These are phyloP conservation scores for Pichia sp. DNA, from an alignment of 1,139 yeast genomes.

Conservation along the genomic window DNA sequence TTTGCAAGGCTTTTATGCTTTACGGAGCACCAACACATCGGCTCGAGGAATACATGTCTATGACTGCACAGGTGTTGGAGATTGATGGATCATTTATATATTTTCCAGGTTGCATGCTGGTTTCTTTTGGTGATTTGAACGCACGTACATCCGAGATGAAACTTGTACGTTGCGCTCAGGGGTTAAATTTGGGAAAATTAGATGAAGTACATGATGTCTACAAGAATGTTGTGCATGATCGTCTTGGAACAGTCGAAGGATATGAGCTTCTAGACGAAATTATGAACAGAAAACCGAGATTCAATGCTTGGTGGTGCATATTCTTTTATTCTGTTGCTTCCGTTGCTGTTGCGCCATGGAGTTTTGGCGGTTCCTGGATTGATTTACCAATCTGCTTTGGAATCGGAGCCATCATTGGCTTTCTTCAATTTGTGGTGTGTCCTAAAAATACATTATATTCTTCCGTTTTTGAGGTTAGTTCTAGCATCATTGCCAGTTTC, in stretches of 20 bases:
- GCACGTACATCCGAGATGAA: constrained; percentile 94
- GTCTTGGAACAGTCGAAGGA: constrained; percentile 85
- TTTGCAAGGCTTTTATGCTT: constrained; percentile 85
- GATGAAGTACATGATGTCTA: constrained; percentile 79
- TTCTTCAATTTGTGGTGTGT: constrained; percentile 72
- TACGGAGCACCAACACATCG: constrained; percentile 96
- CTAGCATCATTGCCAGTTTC: constrained; percentile 84
- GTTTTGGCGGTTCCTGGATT: constrained; percentile 86
- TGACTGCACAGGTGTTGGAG: constrained; percentile 85
- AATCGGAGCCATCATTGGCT: constrained; percentile 78
- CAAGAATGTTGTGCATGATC: constrained; percentile 83
- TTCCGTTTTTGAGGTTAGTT: constrained; percentile 86
- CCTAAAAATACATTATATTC: constrained; percentile 83
- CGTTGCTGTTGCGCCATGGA: constrained; percentile 79
- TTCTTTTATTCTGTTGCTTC: constrained; percentile 77
- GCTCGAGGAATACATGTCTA: constrained; percentile 82
- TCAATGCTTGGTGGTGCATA: constrained; percentile 75
- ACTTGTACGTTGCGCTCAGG: constrained; percentile 79
- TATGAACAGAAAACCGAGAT: constrained; percentile 55
- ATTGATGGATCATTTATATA: constrained; percentile 89
- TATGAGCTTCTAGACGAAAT: constrained; percentile 64
- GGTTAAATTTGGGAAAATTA: constrained; percentile 74
- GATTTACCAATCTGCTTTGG: constrained; percentile 82
- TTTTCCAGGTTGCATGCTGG: constrained; percentile 91
- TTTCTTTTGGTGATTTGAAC: constrained; percentile 86